These are phyloP conservation scores for Phytophthora meadii DNA, from an alignment of 352 stramenopile species.

Conservation along the genomic window DNA sequence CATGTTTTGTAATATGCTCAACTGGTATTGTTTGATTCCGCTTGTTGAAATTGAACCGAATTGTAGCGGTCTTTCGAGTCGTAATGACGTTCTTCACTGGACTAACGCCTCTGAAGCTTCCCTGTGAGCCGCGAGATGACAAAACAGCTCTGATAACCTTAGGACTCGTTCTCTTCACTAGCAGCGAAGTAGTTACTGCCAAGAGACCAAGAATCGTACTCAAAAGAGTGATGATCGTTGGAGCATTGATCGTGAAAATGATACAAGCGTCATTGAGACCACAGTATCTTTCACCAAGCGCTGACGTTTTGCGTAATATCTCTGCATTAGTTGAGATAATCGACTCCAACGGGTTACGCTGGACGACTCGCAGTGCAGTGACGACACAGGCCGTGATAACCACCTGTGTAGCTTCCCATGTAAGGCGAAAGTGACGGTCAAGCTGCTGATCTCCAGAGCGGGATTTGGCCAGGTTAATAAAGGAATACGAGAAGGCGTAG, in stretches of 20 bases:
- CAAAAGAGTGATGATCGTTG: slow-evolving; percentile 15
- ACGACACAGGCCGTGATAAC: slow-evolving; percentile 17
- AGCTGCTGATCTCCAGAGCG: slow-evolving; percentile 20
- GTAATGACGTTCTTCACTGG: neutral
- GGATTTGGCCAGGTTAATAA: slow-evolving; percentile 12
- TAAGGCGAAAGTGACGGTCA: slow-evolving; percentile 15
- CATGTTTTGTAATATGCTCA: neutral
- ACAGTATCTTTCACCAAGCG: slow-evolving; percentile 16
- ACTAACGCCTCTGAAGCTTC: slow-evolving; percentile 2
- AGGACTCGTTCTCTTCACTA: slow-evolving; percentile 22
- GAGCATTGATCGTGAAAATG: slow-evolving; percentile 29
- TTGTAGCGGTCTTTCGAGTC: neutral
- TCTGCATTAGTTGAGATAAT: slow-evolving; percentile 28
- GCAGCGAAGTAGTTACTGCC: slow-evolving; percentile 6
- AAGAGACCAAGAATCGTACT: slow-evolving; percentile 10
- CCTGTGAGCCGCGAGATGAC: slow-evolving; percentile 1
- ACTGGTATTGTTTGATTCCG: slow-evolving; percentile 1
- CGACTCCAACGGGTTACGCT: slow-evolving; percentile 21
- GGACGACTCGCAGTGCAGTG: slow-evolving; percentile 6
- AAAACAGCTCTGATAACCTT: slow-evolving; percentile 3
- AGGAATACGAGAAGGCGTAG: slow-evolving; percentile 22
- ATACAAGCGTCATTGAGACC: slow-evolving; percentile 29
- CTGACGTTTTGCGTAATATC: slow-evolving; percentile 30
- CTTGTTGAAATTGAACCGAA: slow-evolving; percentile 17
- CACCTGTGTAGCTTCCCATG: slow-evolving; percentile 17